These are phyloP conservation scores for Candida succiphila DNA, from an alignment of 805 yeast genomes.

Conservation along the genomic window DNA sequence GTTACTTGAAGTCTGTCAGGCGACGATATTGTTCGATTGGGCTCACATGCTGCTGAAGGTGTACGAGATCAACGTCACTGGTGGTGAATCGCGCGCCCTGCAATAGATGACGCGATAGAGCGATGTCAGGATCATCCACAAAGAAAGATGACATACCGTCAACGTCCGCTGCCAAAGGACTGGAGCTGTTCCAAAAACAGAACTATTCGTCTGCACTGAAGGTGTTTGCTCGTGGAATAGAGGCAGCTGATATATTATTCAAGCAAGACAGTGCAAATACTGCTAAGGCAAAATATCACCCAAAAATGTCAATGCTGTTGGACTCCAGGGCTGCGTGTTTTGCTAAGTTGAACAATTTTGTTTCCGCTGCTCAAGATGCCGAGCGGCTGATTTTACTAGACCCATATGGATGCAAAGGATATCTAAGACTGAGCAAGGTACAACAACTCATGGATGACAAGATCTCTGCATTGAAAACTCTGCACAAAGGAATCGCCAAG, in stretches of 20 bases:
- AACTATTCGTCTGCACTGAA: constrained; percentile 12
- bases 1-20: too few species aligned
- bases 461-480: constrained; percentile 25
- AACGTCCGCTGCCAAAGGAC: constrained; percentile 10
- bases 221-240: constrained; percentile 11
- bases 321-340: constrained; percentile 43
- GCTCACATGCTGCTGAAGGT: too few species aligned
- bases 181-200: constrained; percentile 8
- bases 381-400: constrained; percentile 23
- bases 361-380: constrained; percentile 29
- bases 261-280: not conserved
- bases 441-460: constrained; percentile 15
- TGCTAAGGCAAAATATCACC: constrained; percentile 2
- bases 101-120: constrained; percentile 65
- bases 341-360: constrained; percentile 27
- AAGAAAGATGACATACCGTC: not conserved
- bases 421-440: constrained; percentile 33
- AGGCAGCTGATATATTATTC: constrained; percentile 4
- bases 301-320: too few species aligned
- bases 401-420: constrained; percentile 40
- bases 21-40: too few species aligned
- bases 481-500: constrained; percentile 27
- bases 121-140: not conserved
- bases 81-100: constrained; percentile 57
- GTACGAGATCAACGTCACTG: too few species aligned